Evolutionary conservation across 805 yeast genomes (phyloP), one percentile per base, ranked within the genome.

Genomic region (Yarrowia deformans): DNA sequence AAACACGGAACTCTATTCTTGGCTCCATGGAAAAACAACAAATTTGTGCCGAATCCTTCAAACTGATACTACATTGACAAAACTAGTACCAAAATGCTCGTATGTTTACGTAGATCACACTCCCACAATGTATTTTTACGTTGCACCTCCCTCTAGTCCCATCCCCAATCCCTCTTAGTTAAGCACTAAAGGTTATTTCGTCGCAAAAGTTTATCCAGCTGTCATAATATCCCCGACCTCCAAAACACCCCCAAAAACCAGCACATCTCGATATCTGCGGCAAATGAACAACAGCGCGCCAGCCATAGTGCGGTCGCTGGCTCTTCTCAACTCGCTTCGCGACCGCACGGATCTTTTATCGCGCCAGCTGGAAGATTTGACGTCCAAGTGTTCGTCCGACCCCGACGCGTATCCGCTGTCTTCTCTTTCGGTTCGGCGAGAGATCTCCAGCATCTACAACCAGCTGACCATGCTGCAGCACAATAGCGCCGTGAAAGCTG

Each of bases 271-370:
- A 8, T 40, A 40, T 40, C 43, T 40, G 43, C 29, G 48, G 63
- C 49, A 40, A 54, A 56, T 60, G 66, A 60, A 60, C 66, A 60
- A 60, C 42, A 60, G 52, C 34, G 66, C 66, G 40, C 66, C 66
- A 8, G 66, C 66, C 39, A 60, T 60, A 1, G 66, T 60, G 66
- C 66, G 66, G 66, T 60, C 66, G 52, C 66, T 60, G 39, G 66
- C 66, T 10, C 66, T 60, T 18, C 23, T 60, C 12, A 60, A 60
- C 66, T 43, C 66, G 42, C 34, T 60, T 14, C 66, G 66, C 37
- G 66, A 60, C 66, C 66, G 66, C 66, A 60, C 66, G 16, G 52
- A 60, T 39, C 40, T 18, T 8, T 35, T 60, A 13, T 60, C 66
- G 29, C 52, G 42, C 23, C 66, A 60, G 18, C 52, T 60, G 18